Evolutionary conservation across 1,139 yeast species (phyloP), one percentile per base, ranked within the genome.

Genomic region (Candida sp.): DNA sequence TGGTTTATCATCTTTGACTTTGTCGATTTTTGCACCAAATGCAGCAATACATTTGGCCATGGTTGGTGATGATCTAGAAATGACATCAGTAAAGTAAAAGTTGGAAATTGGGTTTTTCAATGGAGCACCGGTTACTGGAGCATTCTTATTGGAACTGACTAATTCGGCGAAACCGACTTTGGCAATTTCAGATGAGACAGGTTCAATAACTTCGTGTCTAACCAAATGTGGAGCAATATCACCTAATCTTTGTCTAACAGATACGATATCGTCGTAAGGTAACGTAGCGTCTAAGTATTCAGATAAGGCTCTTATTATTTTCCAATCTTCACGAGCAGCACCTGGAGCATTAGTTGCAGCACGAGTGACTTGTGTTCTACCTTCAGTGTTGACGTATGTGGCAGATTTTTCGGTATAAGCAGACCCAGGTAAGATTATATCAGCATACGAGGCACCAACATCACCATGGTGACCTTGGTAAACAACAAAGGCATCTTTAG

Each of bases 401-500:
- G 87, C 93, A 30, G 84, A 70, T 70, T 88, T 88, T 65, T 88
- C 96, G 36, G 96, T 88, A 77, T 85, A 88, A 37, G 96, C 96
- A 34, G 93, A 77, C 43, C 93, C 93, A 45, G 96, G 96, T 54
- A 88, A 77, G 48, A 88, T 79, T 37, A 88, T 95, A 62, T 88
- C 96, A 39, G 96, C 96, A 56, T 81, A 79, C 19, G 93, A 84
- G 29, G 96, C 96, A 55, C 96, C 96, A 34, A 79, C 65, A 55
- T 88, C 96, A 70, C 96, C 96, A 66, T 88, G 96, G 66, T 88
- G 96, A 45, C 96, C 96, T 70, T 88, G 91, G 70, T 88, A 88
- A 44, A 88, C 84, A 33, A 88, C 96, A 63, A 88, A 88, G 8
- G 96, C 90, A 61, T 88, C 95, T 64, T 76, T 73, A 54, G 96